These are phyloP conservation scores for Xylaria sp. DNA, from an alignment of 2,329 filamentous ascomycete species.

Conservation along the genomic window DNA sequence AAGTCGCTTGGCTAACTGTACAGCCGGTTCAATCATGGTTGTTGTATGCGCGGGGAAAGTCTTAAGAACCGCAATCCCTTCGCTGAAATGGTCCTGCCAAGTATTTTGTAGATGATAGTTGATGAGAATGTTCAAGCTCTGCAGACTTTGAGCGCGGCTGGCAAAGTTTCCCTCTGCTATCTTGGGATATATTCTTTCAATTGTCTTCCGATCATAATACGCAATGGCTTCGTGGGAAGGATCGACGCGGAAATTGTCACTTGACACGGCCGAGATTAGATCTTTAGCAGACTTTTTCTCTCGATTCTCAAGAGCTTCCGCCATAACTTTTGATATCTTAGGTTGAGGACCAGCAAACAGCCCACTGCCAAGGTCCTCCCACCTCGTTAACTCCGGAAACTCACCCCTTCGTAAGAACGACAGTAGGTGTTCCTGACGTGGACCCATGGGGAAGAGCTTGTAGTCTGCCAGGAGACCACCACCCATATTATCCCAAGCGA, in stretches of 20 bases:
- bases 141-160: slow-evolving; percentile 68
- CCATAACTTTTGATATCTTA: slow-evolving; percentile 71
- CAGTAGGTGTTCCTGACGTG: slow-evolving; percentile 77
- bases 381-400: slow-evolving; percentile 77
- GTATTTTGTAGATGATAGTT: slow-evolving; percentile 85
- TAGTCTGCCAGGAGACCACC: slow-evolving; percentile 83
- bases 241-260: slow-evolving; percentile 72
- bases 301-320: slow-evolving; percentile 65
- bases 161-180: slow-evolving; percentile 71
- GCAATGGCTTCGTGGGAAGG: slow-evolving; percentile 74
- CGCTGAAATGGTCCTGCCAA: slow-evolving; percentile 82
- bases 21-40: slow-evolving; percentile 73
- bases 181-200: slow-evolving; percentile 73
- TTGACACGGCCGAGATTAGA: slow-evolving; percentile 69
- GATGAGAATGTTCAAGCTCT: slow-evolving; percentile 76
- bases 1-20: slow-evolving; percentile 78
- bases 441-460: slow-evolving; percentile 84
- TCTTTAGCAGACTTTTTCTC: slow-evolving; percentile 66
- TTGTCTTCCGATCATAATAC: slow-evolving; percentile 73
- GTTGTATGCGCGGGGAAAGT: slow-evolving; percentile 81
- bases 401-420: slow-evolving; percentile 78
- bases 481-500: slow-evolving; percentile 93
- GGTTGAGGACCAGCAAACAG: slow-evolving; percentile 77
- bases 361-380: slow-evolving; percentile 75
- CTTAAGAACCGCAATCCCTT: slow-evolving; percentile 83